Base-by-base conservation (phyloP, 140 eudicot species). In the Stevia rebaudiana region DNA sequence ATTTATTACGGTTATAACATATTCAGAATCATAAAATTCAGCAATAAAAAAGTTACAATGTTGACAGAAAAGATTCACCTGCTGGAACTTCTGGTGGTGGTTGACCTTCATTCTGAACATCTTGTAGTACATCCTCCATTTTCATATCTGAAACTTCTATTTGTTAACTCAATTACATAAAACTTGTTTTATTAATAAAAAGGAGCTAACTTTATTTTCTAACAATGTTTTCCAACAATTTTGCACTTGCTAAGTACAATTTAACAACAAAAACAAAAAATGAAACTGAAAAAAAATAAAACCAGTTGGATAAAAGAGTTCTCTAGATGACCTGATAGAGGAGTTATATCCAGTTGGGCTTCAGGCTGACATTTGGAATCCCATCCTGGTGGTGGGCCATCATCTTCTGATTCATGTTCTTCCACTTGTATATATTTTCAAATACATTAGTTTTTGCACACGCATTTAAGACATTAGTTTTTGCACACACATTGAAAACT, bases 301-400 rank as follows among this genome's bases (percentile, higher is more conserved):
- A 50, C 65, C 11, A 36, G 18, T 17, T 11, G 4, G 8, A 9
- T n/a, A 35, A 42, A 56, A 23, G 22, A 24, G 50, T 36, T 13
- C 33, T 51, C 25, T 11, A 51, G 40, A 72, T 61, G 19, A 83
- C 90, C 68, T 36, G 77, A 58, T 35, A 36, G 74, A 62, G 72
- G 62, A 49, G 43, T 36, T 17, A 25, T 48, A 60, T 48, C 67
- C 36, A 76, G 37, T 11, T 63, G 21, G 18, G 61, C 50, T 71
- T 75, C 74, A 4, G 31, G 41, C 16, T 62, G 76, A 47, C 69
- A 54, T n/a, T 53, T 59, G 48, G 79, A 61, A 61, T 81, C 80
- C 91, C 87, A 84, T 19, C 91, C 91, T 11, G 87, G 87, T 52
- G 87, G 91, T 37, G 82, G 79, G 50, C 91, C 87, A 4, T 74